Evolutionary conservation across 106 monocot genomes (phyloP), one percentile per base, ranked within the genome.

Genomic region (Acorus gramineus): DNA sequence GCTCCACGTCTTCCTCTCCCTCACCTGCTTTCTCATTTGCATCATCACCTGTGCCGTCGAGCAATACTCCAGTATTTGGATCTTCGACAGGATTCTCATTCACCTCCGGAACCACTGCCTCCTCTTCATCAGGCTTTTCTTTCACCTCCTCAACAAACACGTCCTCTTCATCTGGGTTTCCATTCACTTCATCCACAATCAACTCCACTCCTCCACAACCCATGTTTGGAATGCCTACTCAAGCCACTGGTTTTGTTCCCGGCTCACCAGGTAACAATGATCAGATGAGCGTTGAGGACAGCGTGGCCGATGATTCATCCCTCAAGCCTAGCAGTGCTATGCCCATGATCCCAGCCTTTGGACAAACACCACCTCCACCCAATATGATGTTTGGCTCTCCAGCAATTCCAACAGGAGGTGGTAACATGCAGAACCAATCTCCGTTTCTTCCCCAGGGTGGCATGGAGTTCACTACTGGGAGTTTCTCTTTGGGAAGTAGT

Each of bases 211-310:
- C 62, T 47, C 42, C 14, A 59, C 46, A 11, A 4, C 11, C 55
- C 46, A 44, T 9, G 28, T 68, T 68, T 68, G 68, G 68, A 57
- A 13, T 44, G 3, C 61, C 50, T 44, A 44, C 70, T 8, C 52
- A 60, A 46, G 49, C 49, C 6, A 61, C 62, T 47, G 28, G 28
- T 28, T 71, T 61, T 63, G 68, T 42, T 55, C 46, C 67, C 13
- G 53, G 62, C 55, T 63, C 69, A 3, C 63, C 76, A 48, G 76
- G 63, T 46, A 69, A 56, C 52, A 87, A 81, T 73, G 85, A 87
- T 76, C 95, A 90, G 74, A 96, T 85, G 95, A 96, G 76, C 62
- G 77, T 88, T 14, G 94, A 96, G 63, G 95, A 87, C 47, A 81
- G 70, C 76, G 90, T 96, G 84, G 69, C 80, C 14, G 87, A 85